A percentile compares a stretch with the other conserved stretches of the same genome.
Conservation (phyloP, 805 yeast genomes). For the Saturnispora besseyi region DNA sequence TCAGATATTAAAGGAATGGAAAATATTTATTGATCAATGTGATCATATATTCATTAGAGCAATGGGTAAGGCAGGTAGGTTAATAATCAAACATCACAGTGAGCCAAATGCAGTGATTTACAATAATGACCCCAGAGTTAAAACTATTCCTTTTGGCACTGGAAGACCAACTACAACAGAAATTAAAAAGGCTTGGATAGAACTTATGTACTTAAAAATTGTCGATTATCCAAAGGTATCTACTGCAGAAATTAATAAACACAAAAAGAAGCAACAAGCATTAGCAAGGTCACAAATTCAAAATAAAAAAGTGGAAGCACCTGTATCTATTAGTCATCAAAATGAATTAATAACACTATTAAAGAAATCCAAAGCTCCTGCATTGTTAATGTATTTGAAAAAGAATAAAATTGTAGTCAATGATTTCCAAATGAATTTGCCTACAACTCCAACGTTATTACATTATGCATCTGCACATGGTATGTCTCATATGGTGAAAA, state of each 20-base stretch:
- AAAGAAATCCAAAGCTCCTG: constrained; percentile 71
- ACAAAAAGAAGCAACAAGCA: constrained; percentile 25
- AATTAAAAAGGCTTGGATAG: constrained; percentile 76
- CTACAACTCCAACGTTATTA: constrained; percentile 59
- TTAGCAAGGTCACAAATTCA: constrained; percentile 18
- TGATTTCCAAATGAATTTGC: constrained; percentile 44
- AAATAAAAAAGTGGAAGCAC: constrained; percentile 5
- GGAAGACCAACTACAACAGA: constrained; percentile 77
- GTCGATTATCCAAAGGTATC: constrained; percentile 47
- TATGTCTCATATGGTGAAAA: constrained; percentile 54
- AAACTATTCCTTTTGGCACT: constrained; percentile 80
- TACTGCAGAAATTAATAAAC: constrained; percentile 20
- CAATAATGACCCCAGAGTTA: constrained; percentile 51
- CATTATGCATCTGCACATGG: constrained; percentile 72
- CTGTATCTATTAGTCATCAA: constrained; percentile 31
- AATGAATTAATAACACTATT: constrained; percentile 49
- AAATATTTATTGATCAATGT: constrained; percentile 47
- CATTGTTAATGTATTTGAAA: constrained; percentile 51
- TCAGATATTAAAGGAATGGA: constrained; percentile 61
- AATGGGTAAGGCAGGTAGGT: constrained; percentile 55
- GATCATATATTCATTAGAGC: constrained; percentile 64
- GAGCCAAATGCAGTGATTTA: constrained; percentile 44
- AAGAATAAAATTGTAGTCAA: constrained; percentile 43
- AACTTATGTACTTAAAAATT: constrained; percentile 51
- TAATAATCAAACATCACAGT: constrained; percentile 9